Percentiles rank a stretch among this genome's conserved stretches.
Evolutionary conservation across 2,329 filamentous ascomycete genomes (phyloP).

Genomic region (Penicillium sp.): DNA sequence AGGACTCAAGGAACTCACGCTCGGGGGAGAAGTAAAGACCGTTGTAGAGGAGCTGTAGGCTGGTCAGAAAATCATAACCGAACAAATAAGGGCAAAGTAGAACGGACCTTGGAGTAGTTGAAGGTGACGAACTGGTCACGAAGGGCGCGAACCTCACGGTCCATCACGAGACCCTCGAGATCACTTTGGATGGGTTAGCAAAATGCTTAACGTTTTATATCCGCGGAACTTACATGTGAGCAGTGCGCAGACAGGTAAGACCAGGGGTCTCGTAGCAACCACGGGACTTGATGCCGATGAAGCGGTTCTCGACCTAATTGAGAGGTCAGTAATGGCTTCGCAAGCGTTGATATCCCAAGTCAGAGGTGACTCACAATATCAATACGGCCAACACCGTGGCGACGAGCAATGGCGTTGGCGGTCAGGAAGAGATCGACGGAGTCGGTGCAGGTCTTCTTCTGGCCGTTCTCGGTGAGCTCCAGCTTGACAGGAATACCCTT

Average conservation of each 20-base stretch:
- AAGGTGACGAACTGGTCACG: slow-evolving; percentile 70
- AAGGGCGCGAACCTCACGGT: slow-evolving; percentile 66
- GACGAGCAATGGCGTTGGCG: slow-evolving; percentile 69
- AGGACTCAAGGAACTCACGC: slow-evolving; percentile 65
- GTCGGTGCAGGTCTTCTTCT: slow-evolving; percentile 62
- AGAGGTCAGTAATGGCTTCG: not conserved
- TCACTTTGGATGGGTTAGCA: slow-evolving; percentile 22
- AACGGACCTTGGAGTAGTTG: slow-evolving; percentile 56
- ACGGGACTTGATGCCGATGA: slow-evolving; percentile 76
- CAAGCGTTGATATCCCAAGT: not conserved
- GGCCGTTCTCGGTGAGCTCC: slow-evolving; percentile 52
- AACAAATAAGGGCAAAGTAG: not conserved
- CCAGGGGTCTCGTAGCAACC: slow-evolving; percentile 69
- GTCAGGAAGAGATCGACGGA: slow-evolving; percentile 71
- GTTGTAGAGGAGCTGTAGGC: slow-evolving; percentile 25
- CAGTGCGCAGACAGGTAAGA: slow-evolving; percentile 35
- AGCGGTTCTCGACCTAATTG: slow-evolving; percentile 65
- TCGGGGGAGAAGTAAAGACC: slow-evolving; percentile 65
- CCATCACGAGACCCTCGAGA: slow-evolving; percentile 61
- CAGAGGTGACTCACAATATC: slow-evolving; percentile 60
- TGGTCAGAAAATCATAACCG: slow-evolving; percentile 3
- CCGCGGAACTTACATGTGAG: slow-evolving; percentile 53
- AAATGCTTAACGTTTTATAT: slow-evolving; percentile 29
- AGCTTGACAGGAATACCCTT: slow-evolving; percentile 74
- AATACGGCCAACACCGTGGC: slow-evolving; percentile 74